Evolutionary conservation across 106 monocot genomes (phyloP).

Genomic region (Acanthochlamys bracteata): DNA sequence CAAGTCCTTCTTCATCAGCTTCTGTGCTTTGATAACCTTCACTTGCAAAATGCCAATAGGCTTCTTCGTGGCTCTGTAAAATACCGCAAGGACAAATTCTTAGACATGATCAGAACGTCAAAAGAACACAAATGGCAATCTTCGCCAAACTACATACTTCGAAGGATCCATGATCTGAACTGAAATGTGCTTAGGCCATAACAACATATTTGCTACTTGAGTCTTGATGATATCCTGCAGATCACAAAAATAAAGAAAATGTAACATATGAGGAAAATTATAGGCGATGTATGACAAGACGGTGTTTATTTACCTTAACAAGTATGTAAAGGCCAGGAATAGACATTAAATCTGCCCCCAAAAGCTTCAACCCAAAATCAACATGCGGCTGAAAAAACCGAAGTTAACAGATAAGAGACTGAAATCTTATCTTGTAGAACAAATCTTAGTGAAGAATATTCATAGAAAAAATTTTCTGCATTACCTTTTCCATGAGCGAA

Average conservation of each 20-base stretch:
- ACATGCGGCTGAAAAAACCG: constrained; percentile 44
- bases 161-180: constrained; percentile 69
- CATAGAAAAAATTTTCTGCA: neutral
- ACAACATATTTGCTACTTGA: constrained; percentile 77
- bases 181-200: constrained; percentile 78
- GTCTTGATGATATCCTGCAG: constrained; percentile 78
- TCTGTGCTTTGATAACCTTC: constrained; percentile 48
- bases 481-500: constrained; percentile 60
- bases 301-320: constrained; percentile 23
- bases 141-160: constrained; percentile 24
- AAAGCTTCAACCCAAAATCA: constrained; percentile 49
- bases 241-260: too few species aligned
- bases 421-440: neutral
- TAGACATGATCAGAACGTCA: constrained; percentile 11
- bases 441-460: too few species aligned
- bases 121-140: neutral
- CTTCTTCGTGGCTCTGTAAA: constrained; percentile 65
- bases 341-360: constrained; percentile 53
- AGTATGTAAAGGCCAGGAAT: constrained; percentile 44
- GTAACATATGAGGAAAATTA: too few species aligned
- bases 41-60: constrained; percentile 73
- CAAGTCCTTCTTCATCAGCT: constrained; percentile 75
- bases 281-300: too few species aligned
- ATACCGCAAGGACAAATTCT: too few species aligned
- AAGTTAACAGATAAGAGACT: neutral